Evolutionary conservation across 768 basidiomycete genomes (phyloP).

Genomic region (Psilocybe sp.): DNA sequence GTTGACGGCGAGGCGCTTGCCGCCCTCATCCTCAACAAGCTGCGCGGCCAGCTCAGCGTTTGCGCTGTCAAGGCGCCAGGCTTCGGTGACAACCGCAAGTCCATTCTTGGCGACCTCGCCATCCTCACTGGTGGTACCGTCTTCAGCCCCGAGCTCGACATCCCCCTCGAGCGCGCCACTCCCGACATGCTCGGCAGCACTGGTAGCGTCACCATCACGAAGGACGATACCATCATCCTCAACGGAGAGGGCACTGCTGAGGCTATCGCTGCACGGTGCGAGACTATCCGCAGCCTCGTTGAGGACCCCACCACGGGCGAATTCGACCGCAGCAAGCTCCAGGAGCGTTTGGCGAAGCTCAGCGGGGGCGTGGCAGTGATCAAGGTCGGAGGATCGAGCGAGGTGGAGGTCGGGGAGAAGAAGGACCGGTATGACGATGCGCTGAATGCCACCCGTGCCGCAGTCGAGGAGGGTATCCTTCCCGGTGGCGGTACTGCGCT

Average conservation of each 20-base stretch:
- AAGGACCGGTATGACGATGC: constrained; percentile 98
- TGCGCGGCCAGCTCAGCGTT: constrained; percentile 94
- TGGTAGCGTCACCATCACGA: constrained; percentile 90
- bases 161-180: constrained; percentile 92
- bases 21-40: constrained; percentile 98
- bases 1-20: constrained; percentile 97
- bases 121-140: constrained; percentile 98
- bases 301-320: constrained; percentile 84
- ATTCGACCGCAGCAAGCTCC: constrained; percentile 91
- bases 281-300: constrained; percentile 88
- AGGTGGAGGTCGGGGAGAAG: constrained; percentile 99
- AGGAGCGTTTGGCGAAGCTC: constrained; percentile 96
- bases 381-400: constrained; percentile 90
- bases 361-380: constrained; percentile 97
- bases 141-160: constrained; percentile 94
- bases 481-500: constrained; percentile 95
- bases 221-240: constrained; percentile 95
- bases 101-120: constrained; percentile 93
- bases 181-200: constrained; percentile 87
- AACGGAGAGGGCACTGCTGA: constrained; percentile 93
- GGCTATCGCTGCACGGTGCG: constrained; percentile 87
- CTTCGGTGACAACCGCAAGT: constrained; percentile 99
- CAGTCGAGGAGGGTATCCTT: constrained; percentile 97
- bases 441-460: constrained; percentile 95
- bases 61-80: constrained; percentile 95